Evolutionary conservation across 108 stramenopile genomes (phyloP).

Genomic region (Nannochloropsis salina): DNA sequence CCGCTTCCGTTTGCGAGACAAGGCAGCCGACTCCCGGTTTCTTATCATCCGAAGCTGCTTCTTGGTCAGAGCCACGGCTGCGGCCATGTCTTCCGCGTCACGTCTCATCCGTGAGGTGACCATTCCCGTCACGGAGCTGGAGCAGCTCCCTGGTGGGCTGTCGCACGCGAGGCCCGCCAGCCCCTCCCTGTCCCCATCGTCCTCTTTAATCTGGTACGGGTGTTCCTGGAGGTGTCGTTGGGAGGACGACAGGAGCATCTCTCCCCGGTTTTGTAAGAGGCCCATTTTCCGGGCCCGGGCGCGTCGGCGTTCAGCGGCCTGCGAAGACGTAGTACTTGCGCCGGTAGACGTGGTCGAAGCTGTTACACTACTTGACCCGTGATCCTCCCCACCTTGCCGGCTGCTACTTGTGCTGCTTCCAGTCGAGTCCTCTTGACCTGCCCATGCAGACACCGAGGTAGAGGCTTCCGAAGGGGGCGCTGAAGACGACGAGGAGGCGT

Average conservation of each 20-base stretch:
- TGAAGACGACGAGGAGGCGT: not conserved
- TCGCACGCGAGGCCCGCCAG: not conserved
- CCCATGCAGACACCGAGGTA: not conserved
- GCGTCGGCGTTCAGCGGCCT: not conserved
- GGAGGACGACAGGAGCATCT: not conserved
- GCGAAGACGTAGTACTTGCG: not conserved
- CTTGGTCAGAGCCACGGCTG: not conserved
- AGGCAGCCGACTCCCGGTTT: slow-evolving; percentile 2
- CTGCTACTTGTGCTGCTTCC: slow-evolving; percentile 6
- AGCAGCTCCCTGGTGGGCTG: slow-evolving; percentile 13
- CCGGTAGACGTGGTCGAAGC: not conserved
- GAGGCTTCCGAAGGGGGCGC: not conserved
- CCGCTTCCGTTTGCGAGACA: not conserved
- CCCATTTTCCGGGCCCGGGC: slow-evolving; percentile 11
- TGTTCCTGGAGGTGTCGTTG: not conserved
- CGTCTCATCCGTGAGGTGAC: not conserved
- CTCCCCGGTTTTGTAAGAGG: not conserved
- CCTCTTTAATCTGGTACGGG: not conserved
- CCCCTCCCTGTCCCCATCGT: not conserved
- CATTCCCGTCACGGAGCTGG: not conserved
- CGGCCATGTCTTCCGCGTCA: slow-evolving; percentile 4
- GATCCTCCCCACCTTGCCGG: not conserved
- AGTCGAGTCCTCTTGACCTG: not conserved
- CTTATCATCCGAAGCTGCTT: slow-evolving; percentile 2
- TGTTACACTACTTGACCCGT: not conserved